Base-by-base conservation (phyloP, 192 early-diverging fungal species). In the Pilaira anomala region DNA sequence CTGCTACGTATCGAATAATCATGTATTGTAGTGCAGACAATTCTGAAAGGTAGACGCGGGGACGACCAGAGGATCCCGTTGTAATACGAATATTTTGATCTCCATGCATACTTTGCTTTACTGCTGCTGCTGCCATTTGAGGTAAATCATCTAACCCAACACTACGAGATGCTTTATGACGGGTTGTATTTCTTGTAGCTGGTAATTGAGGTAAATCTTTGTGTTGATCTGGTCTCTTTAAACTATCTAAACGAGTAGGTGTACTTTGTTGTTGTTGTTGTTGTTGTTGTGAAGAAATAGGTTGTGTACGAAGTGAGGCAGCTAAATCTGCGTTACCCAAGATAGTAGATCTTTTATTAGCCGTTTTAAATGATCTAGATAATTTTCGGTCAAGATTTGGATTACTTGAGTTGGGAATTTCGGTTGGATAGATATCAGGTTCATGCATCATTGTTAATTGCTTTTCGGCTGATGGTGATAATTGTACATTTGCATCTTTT, bases 1-100 rank as follows among this genome's bases (percentile, higher is more conserved):
- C 88, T 5, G 94, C 95, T 33, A 91, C 75, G 53, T 95, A 93
- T 41, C 88, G 87, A 25, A 92, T 86, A 42, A 88, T 87, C 71
- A 95, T 86, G 36, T 85, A 80, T 61, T 92, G 88, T 18, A 95
- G 73, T 7, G 87, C 89, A 24, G 84, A 84, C 19, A 91, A 63
- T 60, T 93, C 91, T 21, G 77, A 74, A 19, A 89, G 58, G 56
- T 80, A 88, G 19, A 65, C 42, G 12, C 60, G 58, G 18, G 59
- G 51, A 40, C 24, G 28, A 19, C 56, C 56, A 2, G 40, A 22
- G 7, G 33, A 3, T 1, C 44, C 16, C 11, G 22, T 42, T 7
- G 36, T 39, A 12, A 58, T 58, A 25, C 40, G 40, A 42, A 58
- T 39, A 25, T 58, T 30, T 13, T 57, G 39, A 58, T 22, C n/a